phyloP scores from a whole-genome alignment of 805 yeast species.

The Ogataea siamensis region DNA sequence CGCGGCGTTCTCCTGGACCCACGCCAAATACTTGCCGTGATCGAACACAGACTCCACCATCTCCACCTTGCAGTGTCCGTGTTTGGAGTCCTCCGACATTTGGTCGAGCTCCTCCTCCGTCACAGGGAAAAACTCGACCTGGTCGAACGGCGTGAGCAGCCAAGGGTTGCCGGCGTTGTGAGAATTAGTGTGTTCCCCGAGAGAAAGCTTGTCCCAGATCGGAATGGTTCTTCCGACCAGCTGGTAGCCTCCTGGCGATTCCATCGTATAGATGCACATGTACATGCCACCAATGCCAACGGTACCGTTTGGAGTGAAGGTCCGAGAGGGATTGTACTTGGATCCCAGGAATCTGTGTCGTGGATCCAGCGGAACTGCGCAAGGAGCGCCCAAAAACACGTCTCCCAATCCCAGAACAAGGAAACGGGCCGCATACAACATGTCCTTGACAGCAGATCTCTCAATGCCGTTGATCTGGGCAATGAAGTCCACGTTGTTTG shows the following conservation, averaged over 20 bases:
- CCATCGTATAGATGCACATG: conserved; percentile 98
- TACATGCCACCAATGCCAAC: conserved; percentile 99
- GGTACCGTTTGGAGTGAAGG: conserved; percentile 93
- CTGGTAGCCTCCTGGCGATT: conserved; percentile 98
- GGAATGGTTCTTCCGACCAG: conserved; percentile 95
- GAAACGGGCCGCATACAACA: conserved; percentile 87
- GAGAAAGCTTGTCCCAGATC: conserved; percentile 90
- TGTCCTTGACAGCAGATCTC: conserved; percentile 72
- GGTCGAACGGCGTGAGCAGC: conserved; percentile 90
- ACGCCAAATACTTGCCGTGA: conserved; percentile 70
- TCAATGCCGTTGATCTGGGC: conserved; percentile 82
- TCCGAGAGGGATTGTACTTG: conserved; percentile 94
- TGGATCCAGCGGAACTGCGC: conserved; percentile 98
- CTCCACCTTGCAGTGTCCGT: conserved; percentile 77
- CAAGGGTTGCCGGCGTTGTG: conserved; percentile 63
- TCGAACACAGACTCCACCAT: conserved; percentile 78
- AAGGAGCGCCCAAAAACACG: conserved; percentile 96
- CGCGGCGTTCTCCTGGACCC: conserved; percentile 71
- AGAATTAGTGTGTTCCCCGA: conserved; percentile 60
- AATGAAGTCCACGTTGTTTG: conserved; percentile 94
- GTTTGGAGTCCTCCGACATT: conserved; percentile 67
- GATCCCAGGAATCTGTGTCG: conserved; percentile 90
- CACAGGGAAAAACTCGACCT: conserved; percentile 91
- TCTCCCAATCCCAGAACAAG: conserved; percentile 95
- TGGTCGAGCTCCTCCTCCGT: conserved; percentile 77